Evolutionary conservation across 768 basidiomycete genomes (phyloP).

Genomic region (Phanerochaete carnosa): DNA sequence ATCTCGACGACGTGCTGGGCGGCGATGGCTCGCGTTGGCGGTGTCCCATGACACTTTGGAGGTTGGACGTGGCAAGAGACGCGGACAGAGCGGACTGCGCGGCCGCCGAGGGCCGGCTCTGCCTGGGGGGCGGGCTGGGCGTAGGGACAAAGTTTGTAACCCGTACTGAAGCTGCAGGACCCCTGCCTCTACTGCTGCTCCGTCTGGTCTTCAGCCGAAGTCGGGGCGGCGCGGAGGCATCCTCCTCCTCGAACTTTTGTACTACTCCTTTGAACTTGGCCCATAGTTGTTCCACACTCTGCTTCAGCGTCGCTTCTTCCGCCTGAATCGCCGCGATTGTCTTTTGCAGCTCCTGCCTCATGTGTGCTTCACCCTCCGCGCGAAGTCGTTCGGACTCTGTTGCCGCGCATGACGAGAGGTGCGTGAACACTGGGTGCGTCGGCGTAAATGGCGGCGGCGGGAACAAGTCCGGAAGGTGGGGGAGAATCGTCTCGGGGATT

Average conservation of each 20-base stretch:
- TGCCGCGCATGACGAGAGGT: constrained; percentile 57
- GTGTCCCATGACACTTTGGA: constrained; percentile 47
- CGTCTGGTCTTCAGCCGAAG: neutral
- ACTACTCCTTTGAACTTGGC: constrained; percentile 49
- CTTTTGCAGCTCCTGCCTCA: constrained; percentile 47
- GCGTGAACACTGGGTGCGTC: constrained; percentile 65
- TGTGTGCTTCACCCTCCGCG: constrained; percentile 53
- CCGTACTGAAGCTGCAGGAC: constrained; percentile 26
- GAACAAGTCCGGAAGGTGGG: constrained; percentile 57
- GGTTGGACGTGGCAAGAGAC: constrained; percentile 58
- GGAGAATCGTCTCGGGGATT: constrained; percentile 34
- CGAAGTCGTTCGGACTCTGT: constrained; percentile 53
- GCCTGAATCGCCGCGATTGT: constrained; percentile 56
- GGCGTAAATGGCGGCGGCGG: constrained; percentile 76
- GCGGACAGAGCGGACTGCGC: constrained; percentile 65
- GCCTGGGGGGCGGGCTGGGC: constrained; percentile 34
- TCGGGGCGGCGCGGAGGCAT: neutral
- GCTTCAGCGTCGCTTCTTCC: constrained; percentile 50
- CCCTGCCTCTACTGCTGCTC: constrained; percentile 6
- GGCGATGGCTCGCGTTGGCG: constrained; percentile 9
- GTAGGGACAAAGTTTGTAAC: constrained; percentile 59
- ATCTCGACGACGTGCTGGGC: neutral
- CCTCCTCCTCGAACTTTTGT: constrained; percentile 39
- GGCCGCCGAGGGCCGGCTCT: constrained; percentile 12
- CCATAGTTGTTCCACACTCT: constrained; percentile 65